Evolutionary conservation across 2,329 filamentous ascomycete genomes (phyloP).

Genomic region (Gyromitra esculenta): DNA sequence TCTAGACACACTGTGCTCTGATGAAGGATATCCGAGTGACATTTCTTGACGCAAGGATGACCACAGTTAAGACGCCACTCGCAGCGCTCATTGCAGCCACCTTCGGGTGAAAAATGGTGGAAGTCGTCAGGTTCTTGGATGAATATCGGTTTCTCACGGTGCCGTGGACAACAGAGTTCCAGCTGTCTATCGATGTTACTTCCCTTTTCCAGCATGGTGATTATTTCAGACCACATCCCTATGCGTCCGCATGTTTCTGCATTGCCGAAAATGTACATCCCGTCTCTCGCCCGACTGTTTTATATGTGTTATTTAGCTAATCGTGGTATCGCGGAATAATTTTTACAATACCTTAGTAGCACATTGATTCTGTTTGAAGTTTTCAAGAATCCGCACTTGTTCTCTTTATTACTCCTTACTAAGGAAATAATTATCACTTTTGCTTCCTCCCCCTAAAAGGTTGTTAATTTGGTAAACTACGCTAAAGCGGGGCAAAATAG

Average conservation of each 20-base stretch:
- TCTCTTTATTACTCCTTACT: conserved; percentile 72
- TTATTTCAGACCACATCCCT: conserved; percentile 56
- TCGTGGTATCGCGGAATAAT: background rate
- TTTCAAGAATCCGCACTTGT: conserved; percentile 76
- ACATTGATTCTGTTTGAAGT: conserved; percentile 63
- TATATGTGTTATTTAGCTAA: conserved; percentile 58
- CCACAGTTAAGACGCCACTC: conserved; percentile 56
- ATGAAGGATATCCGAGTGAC: conserved; percentile 56
- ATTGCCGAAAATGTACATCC: conserved; percentile 88
- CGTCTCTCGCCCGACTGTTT: conserved; percentile 74
- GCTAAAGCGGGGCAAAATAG: conserved; percentile 66
- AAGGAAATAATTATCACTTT: conserved; percentile 82
- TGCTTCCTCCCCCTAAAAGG: conserved; percentile 88
- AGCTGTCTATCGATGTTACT: conserved; percentile 66
- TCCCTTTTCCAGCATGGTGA: conserved; percentile 63
- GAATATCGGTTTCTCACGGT: conserved; percentile 65
- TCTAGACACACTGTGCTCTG: conserved; percentile 59
- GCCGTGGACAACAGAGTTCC: conserved; percentile 70
- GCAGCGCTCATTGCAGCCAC: conserved; percentile 69
- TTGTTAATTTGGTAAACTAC: conserved; percentile 78
- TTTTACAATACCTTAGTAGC: conserved; percentile 64
- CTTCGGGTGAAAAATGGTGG: conserved; percentile 67
- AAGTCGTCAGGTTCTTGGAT: conserved; percentile 70
- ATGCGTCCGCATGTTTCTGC: conserved; percentile 62
- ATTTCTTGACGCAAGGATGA: conserved; percentile 58